Percentiles rank a stretch among this genome's conserved stretches.
Evolutionary conservation across 2,329 filamentous ascomycete species (phyloP).

Genomic region (Fusarium torreyae): DNA sequence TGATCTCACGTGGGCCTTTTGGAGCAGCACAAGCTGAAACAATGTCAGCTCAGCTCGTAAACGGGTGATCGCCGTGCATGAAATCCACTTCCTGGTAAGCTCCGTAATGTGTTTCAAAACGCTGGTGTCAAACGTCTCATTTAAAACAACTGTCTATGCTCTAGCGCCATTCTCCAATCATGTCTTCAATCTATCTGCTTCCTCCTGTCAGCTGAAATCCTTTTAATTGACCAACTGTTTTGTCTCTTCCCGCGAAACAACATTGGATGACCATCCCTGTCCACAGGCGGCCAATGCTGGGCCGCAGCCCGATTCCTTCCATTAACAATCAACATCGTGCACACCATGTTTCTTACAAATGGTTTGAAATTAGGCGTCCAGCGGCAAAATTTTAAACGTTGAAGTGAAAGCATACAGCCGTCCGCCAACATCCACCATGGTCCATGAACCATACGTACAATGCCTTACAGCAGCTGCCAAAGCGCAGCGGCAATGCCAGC

Average conservation of each 20-base stretch:
- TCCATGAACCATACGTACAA: no score
- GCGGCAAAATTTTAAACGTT: neutral
- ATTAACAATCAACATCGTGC: conserved; percentile 4
- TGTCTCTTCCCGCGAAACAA: neutral
- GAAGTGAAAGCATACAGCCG: no score
- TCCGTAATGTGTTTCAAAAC: conserved; percentile 23
- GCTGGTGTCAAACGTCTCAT: conserved; percentile 12
- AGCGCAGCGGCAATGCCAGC: conserved; percentile 11
- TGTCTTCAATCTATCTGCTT: neutral
- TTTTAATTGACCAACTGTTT: conserved; percentile 2
- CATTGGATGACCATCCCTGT: neutral
- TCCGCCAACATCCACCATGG: no score
- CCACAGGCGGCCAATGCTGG: conserved; percentile 1
- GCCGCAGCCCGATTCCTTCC: neutral
- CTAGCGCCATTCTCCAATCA: conserved; percentile 5
- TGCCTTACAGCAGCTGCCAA: conserved; percentile 31
- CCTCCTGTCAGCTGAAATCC: neutral
- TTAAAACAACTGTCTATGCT: conserved; percentile 9
- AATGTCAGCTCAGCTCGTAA: neutral
- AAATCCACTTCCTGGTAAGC: conserved; percentile 10
- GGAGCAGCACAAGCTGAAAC: conserved; percentile 14
- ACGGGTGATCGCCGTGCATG: conserved; percentile 29
- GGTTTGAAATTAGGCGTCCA: neutral
- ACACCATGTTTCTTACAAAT: conserved; percentile 2
- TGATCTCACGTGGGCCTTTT: conserved; percentile 1